Evolutionary conservation across 441 rosid genomes (phyloP).

Genomic region (Croton laevigatus): DNA sequence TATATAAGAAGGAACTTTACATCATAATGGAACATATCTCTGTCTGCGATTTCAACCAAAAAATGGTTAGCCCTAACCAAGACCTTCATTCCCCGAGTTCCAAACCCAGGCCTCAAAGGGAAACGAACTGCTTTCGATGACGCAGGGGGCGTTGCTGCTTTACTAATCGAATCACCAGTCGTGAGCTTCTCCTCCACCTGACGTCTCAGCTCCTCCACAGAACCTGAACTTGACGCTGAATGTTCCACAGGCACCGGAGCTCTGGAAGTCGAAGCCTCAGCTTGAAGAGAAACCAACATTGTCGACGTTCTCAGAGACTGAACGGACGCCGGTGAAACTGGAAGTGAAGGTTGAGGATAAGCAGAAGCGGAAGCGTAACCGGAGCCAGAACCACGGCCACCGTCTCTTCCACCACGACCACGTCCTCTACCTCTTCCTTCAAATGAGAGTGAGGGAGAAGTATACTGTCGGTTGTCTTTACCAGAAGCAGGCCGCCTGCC

Average conservation of each 20-base stretch:
- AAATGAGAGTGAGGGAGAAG: no score
- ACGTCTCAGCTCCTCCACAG: conserved; percentile 1
- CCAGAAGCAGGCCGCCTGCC: no score
- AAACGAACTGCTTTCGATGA: conserved; percentile 42
- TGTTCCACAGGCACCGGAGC: neutral
- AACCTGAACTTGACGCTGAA: neutral
- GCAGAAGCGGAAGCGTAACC: no score
- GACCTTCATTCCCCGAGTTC: conserved; percentile 41
- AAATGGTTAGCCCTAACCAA: conserved; percentile 72
- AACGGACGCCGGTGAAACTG: no score
- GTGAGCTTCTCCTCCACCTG: conserved; percentile 20
- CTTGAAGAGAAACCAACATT: no score
- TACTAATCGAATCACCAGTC: conserved; percentile 12
- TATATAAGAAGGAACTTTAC: no score
- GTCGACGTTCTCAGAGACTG: no score
- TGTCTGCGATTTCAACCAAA: conserved; percentile 39
- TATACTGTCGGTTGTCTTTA: no score
- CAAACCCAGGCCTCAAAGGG: conserved; percentile 53
- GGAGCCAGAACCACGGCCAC: no score
- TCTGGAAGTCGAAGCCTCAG: neutral
- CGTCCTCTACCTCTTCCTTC: no score
- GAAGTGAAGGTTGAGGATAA: no score
- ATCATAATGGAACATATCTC: conserved; percentile 63
- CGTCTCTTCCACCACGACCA: no score
- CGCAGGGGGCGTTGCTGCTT: conserved; percentile 22